Evolutionary conservation across 1,139 yeast genomes (phyloP).

Genomic region (Candida albicans): DNA sequence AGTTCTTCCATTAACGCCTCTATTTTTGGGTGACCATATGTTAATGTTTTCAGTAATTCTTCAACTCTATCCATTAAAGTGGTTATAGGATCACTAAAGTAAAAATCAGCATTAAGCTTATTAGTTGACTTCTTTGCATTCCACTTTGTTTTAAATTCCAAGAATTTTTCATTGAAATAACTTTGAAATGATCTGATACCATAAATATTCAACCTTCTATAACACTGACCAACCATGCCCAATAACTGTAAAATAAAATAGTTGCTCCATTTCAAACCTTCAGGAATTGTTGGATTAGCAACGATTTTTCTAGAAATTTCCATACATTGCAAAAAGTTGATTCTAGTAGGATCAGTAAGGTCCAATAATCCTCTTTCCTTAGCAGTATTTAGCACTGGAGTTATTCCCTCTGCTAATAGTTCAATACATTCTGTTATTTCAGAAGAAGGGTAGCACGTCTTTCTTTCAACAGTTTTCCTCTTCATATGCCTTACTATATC

Average conservation of each 20-base stretch:
- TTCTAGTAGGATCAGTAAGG: slow-evolving; percentile 60
- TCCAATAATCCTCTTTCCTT: slow-evolving; percentile 62
- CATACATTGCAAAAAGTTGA: slow-evolving; percentile 73
- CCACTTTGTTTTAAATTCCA: slow-evolving; percentile 59
- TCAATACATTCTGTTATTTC: slow-evolving; percentile 57
- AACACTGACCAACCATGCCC: slow-evolving; percentile 73
- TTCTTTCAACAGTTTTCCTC: slow-evolving; percentile 59
- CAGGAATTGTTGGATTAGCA: slow-evolving; percentile 53
- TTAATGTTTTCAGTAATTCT: slow-evolving; percentile 35
- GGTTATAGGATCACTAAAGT: slow-evolving; percentile 49
- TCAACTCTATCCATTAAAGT: slow-evolving; percentile 48
- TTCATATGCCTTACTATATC: slow-evolving; percentile 84
- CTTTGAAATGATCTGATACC: slow-evolving; percentile 78
- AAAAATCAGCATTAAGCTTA: slow-evolving; percentile 61
- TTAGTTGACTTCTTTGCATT: slow-evolving; percentile 52
- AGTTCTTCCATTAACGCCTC: slow-evolving; percentile 60
- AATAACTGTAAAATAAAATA: slow-evolving; percentile 61
- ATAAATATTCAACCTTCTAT: slow-evolving; percentile 69
- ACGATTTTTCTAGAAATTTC: slow-evolving; percentile 63
- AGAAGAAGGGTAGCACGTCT: slow-evolving; percentile 52
- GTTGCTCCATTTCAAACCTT: slow-evolving; percentile 72
- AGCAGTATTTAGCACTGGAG: slow-evolving; percentile 65
- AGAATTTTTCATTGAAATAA: slow-evolving; percentile 58
- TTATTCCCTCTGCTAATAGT: slow-evolving; percentile 49
- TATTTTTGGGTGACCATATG: slow-evolving; percentile 76